phyloP scores from a whole-genome alignment of 2,329 filamentous ascomycete genomes.

The Mariannaea sp. region DNA sequence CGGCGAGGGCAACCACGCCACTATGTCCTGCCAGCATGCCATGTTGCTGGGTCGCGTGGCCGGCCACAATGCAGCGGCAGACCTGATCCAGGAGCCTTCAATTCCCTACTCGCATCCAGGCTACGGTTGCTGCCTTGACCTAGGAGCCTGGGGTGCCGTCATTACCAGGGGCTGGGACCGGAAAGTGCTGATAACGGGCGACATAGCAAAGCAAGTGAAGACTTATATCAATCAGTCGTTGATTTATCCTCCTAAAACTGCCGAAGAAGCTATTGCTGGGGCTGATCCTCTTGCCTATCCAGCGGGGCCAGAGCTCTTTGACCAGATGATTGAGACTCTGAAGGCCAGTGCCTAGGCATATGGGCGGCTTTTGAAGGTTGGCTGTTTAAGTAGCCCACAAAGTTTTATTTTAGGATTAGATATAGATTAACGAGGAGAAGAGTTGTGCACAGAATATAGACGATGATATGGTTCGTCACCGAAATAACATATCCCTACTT shows the following conservation, averaged over 20 bases:
- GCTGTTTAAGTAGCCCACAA: too few relatives aligned
- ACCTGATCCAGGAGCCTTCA: constrained; percentile 36
- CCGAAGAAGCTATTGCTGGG: background rate
- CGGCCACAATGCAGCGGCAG: constrained; percentile 43
- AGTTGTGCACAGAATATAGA: too few relatives aligned
- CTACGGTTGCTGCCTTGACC: constrained; percentile 44
- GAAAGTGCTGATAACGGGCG: constrained; percentile 36
- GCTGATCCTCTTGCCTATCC: background rate
- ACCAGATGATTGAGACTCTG: background rate
- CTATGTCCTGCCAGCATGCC: constrained; percentile 50
- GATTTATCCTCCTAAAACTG: constrained; percentile 9
- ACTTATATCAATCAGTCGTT: constrained; percentile 38
- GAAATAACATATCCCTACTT: too few relatives aligned
- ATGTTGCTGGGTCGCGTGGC: constrained; percentile 41
- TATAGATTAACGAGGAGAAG: too few relatives aligned
- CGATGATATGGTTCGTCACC: too few relatives aligned
- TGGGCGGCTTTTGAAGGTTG: too few relatives aligned
- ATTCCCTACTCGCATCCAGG: constrained; percentile 38
- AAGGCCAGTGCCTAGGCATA: too few relatives aligned
- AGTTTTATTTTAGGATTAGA: too few relatives aligned
- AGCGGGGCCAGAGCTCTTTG: background rate
- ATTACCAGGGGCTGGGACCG: constrained; percentile 41
- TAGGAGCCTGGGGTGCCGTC: constrained; percentile 41
- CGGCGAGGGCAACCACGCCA: constrained; percentile 33
- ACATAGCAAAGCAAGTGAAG: constrained; percentile 42